Base-by-base conservation (phyloP, 768 basidiomycete species). In the Trametes elegans region DNA sequence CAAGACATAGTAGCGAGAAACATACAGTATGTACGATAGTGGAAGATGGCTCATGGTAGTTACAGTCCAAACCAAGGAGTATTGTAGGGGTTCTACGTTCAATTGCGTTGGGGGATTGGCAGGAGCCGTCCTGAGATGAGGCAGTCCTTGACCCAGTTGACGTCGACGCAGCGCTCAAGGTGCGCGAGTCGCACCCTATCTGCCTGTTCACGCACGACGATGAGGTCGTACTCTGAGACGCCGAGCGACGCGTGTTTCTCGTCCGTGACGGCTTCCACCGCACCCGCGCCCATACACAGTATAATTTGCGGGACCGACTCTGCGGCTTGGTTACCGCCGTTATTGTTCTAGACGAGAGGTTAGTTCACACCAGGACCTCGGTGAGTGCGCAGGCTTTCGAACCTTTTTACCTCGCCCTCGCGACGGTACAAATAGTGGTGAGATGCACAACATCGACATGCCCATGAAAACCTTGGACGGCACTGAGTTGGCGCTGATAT, bases 91-190 rank as follows among this genome's bases (percentile, higher is more conserved):
- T 31, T 21, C 36, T 24, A 48, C 11, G 24, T 26, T 5, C 42
- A 14, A 7, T 29, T 26, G 34, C 36, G 47, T 27, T 32, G 5
- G 19, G 57, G 39, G 2, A 38, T 27, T n/a, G 73, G 70, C 3
- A 79, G 65, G 24, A 80, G 64, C 28, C 83, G 74, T 13, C 85
- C 84, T 14, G 85, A 78, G 56, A 89, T 78, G 27, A 93, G 71
- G 63, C 87, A 87, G 42, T 88, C 80, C 68, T 93, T 93, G 35
- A 93, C 80, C 88, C 88, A 93, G 16, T 69, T 64, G 71, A 88
- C 81, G 54, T 77, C 71, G 14, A 85, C 83, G 35, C 70, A 71
- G 16, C 71, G 21, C 57, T 61, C 50, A 59, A 60, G 35, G n/a
- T 26, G 4, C 5, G 70, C 60, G 35, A 69, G 62, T 7, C 66